Evolutionary conservation across 176 grass and related monocot species (phyloP).

Genomic region (Aegilops sharonensis): DNA sequence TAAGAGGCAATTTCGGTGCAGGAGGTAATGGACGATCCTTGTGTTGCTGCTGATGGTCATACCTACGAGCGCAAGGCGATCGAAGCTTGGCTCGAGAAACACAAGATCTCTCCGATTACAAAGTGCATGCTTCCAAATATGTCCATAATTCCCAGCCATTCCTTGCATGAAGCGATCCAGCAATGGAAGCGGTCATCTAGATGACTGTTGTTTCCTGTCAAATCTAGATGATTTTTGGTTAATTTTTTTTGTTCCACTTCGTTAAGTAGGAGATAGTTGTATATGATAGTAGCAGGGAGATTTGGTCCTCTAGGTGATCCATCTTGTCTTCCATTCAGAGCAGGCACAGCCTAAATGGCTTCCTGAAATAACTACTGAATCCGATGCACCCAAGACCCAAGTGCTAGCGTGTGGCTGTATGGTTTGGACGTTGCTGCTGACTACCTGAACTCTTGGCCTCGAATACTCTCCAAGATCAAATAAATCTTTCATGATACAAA

Average conservation of each 20-base stretch:
- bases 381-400: not conserved
- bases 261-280: conserved; percentile 34
- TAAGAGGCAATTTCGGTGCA: conserved; percentile 20
- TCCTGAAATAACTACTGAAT: conserved; percentile 1
- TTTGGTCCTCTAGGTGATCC: not conserved
- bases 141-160: conserved; percentile 76
- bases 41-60: conserved; percentile 83
- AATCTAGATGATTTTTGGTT: conserved; percentile 27
- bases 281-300: not conserved
- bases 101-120: conserved; percentile 65
- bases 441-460: not conserved
- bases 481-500: conserved; percentile 6
- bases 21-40: conserved; percentile 85
- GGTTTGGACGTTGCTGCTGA: not conserved
- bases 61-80: conserved; percentile 85
- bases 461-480: not conserved
- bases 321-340: conserved; percentile 12
- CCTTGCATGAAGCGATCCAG: conserved; percentile 67
- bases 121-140: conserved; percentile 46
- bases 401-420: not conserved
- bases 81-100: conserved; percentile 67
- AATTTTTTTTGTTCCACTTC: not conserved
- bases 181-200: conserved; percentile 63
- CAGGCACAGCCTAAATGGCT: conserved; percentile 2
- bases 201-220: not conserved